phyloP scores from a whole-genome alignment of 2,329 filamentous ascomycete species.

The Diaporthe sp. region DNA sequence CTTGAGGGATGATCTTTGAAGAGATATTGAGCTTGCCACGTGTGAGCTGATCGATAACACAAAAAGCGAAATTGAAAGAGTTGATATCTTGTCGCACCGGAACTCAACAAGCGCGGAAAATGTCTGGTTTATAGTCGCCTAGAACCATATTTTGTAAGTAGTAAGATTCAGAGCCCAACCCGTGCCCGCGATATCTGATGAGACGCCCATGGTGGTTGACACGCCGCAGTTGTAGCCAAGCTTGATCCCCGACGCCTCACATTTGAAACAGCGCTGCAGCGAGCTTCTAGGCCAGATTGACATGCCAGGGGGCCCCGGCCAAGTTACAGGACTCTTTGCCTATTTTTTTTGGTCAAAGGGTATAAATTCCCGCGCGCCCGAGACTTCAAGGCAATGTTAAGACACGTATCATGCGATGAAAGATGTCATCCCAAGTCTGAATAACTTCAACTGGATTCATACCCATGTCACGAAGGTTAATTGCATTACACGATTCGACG shows the following conservation, averaged over 20 bases:
- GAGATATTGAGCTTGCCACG: not conserved
- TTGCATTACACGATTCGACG: not conserved
- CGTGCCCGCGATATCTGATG: too few species aligned
- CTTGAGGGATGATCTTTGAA: not conserved
- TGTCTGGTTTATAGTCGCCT: not conserved
- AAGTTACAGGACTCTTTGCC: not conserved
- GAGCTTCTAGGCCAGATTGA: not conserved
- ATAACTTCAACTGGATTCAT: not conserved
- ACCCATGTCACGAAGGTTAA: not conserved
- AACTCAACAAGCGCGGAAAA: not conserved
- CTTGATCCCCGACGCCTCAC: slow-evolving; percentile 9
- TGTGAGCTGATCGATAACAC: not conserved
- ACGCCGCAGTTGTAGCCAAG: not conserved
- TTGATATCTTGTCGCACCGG: too few species aligned
- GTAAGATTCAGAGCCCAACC: not conserved
- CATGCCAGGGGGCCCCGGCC: not conserved
- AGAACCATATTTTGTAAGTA: too few species aligned
- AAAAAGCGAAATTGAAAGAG: not conserved
- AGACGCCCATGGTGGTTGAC: slow-evolving; percentile 1
- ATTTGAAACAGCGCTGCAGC: not conserved
- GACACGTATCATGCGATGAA: not conserved
- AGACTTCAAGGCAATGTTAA: not conserved
- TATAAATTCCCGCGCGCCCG: not conserved
- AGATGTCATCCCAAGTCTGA: not conserved
- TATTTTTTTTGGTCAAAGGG: not conserved